Evolutionary conservation across 2,329 filamentous ascomycete species (phyloP).

Genomic region (Trichoderma afroharzianum): DNA sequence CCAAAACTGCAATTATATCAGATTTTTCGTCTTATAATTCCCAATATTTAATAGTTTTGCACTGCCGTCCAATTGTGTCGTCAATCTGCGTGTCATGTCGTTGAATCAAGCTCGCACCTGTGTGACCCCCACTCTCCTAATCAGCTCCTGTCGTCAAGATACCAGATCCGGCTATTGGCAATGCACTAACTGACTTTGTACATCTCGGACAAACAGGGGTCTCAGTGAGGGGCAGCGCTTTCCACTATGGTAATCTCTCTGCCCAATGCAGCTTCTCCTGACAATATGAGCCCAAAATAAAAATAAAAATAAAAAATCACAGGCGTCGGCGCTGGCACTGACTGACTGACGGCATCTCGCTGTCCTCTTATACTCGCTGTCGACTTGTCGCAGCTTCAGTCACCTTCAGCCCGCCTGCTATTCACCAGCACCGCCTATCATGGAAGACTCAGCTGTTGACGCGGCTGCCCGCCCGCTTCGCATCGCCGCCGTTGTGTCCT

Average conservation of each 20-base stretch:
- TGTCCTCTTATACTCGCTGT: background rate
- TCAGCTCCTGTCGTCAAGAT: conserved; percentile 6
- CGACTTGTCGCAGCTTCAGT: background rate
- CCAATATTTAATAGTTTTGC: background rate
- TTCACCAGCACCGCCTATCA: background rate
- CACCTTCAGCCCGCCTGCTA: background rate
- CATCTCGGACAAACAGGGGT: background rate
- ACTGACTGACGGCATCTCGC: background rate
- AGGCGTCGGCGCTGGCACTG: background rate
- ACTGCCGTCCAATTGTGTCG: background rate
- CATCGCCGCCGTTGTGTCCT: conserved; percentile 33
- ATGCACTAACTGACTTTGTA: conserved; percentile 5
- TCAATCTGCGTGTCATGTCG: background rate
- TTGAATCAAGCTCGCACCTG: conserved; percentile 15
- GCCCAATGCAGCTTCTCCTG: conserved; percentile 1
- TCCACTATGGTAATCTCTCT: background rate
- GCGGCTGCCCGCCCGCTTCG: conserved; percentile 29
- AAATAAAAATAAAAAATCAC: background rate
- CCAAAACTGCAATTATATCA: background rate
- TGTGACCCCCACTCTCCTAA: conserved; percentile 4
- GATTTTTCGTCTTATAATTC: background rate
- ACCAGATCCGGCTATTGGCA: background rate
- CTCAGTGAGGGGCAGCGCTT: background rate
- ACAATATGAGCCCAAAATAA: background rate
- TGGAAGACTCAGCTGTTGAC: conserved; percentile 8